A percentile compares a stretch with the other conserved stretches of the same genome.
phyloP scores from a whole-genome alignment of 768 basidiomycete species.

The Boletellus ananas region DNA sequence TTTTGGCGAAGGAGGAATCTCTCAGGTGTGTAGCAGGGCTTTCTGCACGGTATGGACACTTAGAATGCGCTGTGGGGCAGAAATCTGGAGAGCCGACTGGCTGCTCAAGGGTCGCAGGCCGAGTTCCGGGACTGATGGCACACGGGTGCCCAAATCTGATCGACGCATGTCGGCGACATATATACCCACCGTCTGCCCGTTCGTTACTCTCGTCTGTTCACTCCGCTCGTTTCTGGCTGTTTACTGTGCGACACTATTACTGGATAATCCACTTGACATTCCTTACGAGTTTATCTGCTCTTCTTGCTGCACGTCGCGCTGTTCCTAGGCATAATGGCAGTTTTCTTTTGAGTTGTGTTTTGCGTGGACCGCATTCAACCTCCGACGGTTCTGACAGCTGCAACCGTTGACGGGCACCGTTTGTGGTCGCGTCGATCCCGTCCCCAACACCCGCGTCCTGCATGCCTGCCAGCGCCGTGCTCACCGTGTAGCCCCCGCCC shows the following conservation, averaged over 20 bases:
- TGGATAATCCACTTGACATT: constrained; percentile 37
- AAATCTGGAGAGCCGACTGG: constrained; percentile 87
- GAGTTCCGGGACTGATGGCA: constrained; percentile 67
- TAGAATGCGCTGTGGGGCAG: constrained; percentile 34
- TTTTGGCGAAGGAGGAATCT: constrained; percentile 94
- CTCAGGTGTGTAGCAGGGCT: constrained; percentile 55
- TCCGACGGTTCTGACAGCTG: constrained; percentile 23
- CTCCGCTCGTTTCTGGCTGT: constrained; percentile 31
- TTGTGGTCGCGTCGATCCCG: constrained; percentile 10
- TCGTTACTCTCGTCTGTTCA: constrained; percentile 36
- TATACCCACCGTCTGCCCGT: constrained; percentile 34
- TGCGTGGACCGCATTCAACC: constrained; percentile 22
- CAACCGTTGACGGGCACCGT: constrained; percentile 8
- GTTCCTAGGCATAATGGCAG: constrained; percentile 21
- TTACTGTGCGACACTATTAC: constrained; percentile 34
- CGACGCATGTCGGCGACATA: constrained; percentile 25
- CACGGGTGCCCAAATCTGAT: constrained; percentile 19
- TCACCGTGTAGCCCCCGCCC: constrained; percentile 9
- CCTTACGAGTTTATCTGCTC: constrained; percentile 29
- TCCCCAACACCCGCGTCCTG: constrained; percentile 7
- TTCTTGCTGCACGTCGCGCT: constrained; percentile 26
- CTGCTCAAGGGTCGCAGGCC: constrained; percentile 79
- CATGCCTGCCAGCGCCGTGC: constrained; percentile 8
- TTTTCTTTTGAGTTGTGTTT: constrained; percentile 6
- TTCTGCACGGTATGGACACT: not conserved